Evolutionary conservation across 169 alveolate species (phyloP).

Genomic region (Besnoitia besnoiti): DNA sequence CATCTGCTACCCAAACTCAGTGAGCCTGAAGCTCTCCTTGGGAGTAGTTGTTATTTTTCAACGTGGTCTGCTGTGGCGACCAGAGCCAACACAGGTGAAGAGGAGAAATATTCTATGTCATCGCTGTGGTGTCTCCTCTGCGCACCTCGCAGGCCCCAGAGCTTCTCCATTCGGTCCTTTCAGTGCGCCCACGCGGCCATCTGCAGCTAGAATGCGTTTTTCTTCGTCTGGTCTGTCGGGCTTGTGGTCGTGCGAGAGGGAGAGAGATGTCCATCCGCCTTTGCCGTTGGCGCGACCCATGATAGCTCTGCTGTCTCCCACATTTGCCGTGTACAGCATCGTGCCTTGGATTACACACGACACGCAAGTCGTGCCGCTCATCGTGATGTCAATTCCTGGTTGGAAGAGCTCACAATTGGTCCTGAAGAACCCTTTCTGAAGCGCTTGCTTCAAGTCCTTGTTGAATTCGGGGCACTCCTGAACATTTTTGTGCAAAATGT

Average conservation of each 20-base stretch:
- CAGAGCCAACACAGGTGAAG: too few species aligned
- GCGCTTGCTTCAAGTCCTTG: constrained; percentile 31
- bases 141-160: constrained; percentile 35
- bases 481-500: constrained; percentile 2
- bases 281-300: constrained; percentile 13
- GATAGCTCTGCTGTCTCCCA: constrained; percentile 65
- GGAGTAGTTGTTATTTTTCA: too few species aligned
- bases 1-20: too few species aligned
- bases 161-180: constrained; percentile 39
- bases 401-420: constrained; percentile 9
- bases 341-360: constrained; percentile 24
- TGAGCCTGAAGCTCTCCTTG: too few species aligned
- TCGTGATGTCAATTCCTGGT: constrained; percentile 15
- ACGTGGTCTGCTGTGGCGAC: too few species aligned
- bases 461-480: neutral
- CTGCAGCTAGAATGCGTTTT: constrained; percentile 29
- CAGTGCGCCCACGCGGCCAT: constrained; percentile 52
- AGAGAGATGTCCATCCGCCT: constrained; percentile 40
- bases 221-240: constrained; percentile 58
- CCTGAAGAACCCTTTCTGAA: neutral
- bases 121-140: too few species aligned
- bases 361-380: constrained; percentile 60
- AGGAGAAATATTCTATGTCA: too few species aligned
- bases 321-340: constrained; percentile 53
- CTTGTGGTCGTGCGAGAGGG: constrained; percentile 66